Conservation (phyloP, 2,329 filamentous ascomycete genomes). For the Colletotrichum costaricense region DNA sequence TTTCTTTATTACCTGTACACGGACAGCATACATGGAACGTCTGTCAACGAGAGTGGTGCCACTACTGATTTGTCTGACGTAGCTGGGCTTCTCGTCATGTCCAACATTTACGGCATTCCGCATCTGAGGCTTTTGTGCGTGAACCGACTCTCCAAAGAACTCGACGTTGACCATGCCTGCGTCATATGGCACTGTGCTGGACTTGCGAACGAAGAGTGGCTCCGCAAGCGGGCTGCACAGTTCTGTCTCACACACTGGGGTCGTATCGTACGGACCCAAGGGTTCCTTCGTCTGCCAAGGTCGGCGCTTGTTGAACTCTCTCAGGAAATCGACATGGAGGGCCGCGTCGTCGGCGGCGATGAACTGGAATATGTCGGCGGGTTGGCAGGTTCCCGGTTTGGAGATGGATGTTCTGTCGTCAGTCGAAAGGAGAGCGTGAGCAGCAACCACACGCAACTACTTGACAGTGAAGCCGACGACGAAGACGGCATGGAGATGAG, state of each 20-base stretch:
- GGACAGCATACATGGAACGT: constrained; percentile 79
- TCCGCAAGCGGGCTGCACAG: constrained; percentile 85
- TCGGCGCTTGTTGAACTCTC: constrained; percentile 88
- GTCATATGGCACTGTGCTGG: constrained; percentile 96
- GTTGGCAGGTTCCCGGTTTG: constrained; percentile 58
- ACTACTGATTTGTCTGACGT: constrained; percentile 86
- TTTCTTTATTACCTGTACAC: constrained; percentile 98
- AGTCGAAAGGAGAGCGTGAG: constrained; percentile 69
- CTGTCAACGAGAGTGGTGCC: constrained; percentile 71
- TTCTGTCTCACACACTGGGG: constrained; percentile 98
- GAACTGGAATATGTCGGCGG: constrained; percentile 74
- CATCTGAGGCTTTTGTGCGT: constrained; percentile 92
- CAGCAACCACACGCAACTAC: constrained; percentile 67
- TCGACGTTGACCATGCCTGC: constrained; percentile 94
- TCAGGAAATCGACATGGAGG: constrained; percentile 92
- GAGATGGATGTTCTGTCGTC: constrained; percentile 50
- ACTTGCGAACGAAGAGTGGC: constrained; percentile 91
- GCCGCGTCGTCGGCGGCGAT: constrained; percentile 89
- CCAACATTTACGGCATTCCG: constrained; percentile 97
- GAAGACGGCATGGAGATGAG: constrained; percentile 73
- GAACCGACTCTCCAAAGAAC: constrained; percentile 87
- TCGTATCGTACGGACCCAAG: constrained; percentile 87
- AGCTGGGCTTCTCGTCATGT: constrained; percentile 95
- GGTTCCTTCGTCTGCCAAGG: constrained; percentile 84
- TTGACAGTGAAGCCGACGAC: constrained; percentile 69